Evolutionary conservation across 192 early-diverging fungal genomes (phyloP).

Genomic region (Blastocladiella britannica): DNA sequence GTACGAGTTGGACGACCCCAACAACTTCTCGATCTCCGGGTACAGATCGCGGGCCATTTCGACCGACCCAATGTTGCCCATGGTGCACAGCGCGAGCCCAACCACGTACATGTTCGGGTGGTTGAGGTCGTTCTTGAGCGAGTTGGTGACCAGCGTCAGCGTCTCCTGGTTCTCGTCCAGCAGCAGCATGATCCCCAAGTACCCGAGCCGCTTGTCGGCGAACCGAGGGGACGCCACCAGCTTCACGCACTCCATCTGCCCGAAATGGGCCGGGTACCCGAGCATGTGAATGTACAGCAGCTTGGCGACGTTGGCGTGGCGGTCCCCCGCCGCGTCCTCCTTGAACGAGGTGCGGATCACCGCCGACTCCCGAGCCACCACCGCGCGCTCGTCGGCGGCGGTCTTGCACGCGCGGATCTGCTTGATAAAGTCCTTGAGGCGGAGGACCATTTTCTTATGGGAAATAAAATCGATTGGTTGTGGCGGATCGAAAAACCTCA

Average conservation of each 20-base stretch:
- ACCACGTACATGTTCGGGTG: constrained; percentile 87
- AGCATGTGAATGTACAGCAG: constrained; percentile 97
- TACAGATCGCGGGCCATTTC: constrained; percentile 91
- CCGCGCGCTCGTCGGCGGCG: constrained; percentile 90
- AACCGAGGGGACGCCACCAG: constrained; percentile 81
- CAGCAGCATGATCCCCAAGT: constrained; percentile 91
- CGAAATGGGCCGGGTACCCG: constrained; percentile 96
- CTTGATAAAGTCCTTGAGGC: constrained; percentile 76
- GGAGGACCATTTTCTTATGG: background rate
- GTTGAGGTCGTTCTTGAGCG: constrained; percentile 93
- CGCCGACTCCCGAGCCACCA: constrained; percentile 90
- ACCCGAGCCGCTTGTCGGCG: constrained; percentile 93
- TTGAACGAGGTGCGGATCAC: constrained; percentile 91
- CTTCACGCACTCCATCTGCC: constrained; percentile 98
- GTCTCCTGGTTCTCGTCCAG: constrained; percentile 96
- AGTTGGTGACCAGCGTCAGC: constrained; percentile 93
- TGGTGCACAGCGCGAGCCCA: constrained; percentile 86
- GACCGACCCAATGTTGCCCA: constrained; percentile 88
- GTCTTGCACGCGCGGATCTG: constrained; percentile 92
- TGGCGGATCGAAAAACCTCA: too few species aligned
- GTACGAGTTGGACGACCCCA: constrained; percentile 78
- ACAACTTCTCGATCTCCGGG: constrained; percentile 76
- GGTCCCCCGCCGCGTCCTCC: constrained; percentile 74
- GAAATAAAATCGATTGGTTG: too few species aligned
- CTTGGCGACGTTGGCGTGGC: constrained; percentile 89